These are phyloP conservation scores for Fusarium globosum DNA, from an alignment of 2,329 filamentous ascomycete genomes.

Conservation along the genomic window DNA sequence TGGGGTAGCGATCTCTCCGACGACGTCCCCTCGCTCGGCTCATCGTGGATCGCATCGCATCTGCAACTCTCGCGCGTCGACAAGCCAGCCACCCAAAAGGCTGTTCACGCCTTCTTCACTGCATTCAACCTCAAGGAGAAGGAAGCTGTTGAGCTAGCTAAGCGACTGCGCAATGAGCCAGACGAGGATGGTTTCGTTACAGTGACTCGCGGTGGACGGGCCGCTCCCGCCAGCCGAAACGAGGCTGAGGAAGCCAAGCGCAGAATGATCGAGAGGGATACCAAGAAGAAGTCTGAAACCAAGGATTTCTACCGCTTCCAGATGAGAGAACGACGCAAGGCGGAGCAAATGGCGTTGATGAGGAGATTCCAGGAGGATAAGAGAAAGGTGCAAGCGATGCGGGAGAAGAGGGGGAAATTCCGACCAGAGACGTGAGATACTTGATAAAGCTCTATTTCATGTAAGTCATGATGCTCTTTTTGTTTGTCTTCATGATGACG, in stretches of 20 bases:
- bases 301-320: constrained; percentile 89
- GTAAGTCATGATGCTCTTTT: constrained; percentile 22
- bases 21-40: constrained; percentile 68
- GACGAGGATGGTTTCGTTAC: constrained; percentile 97
- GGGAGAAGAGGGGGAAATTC: constrained; percentile 72
- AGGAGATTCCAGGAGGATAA: constrained; percentile 81
- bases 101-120: constrained; percentile 87
- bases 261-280: constrained; percentile 71
- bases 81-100: constrained; percentile 71
- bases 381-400: constrained; percentile 77
- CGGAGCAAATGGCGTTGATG: constrained; percentile 74
- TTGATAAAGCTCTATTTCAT: constrained; percentile 7
- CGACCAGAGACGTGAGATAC: constrained; percentile 58
- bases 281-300: constrained; percentile 70
- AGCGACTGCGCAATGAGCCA: constrained; percentile 77
- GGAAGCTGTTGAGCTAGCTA: constrained; percentile 70
- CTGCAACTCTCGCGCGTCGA: constrained; percentile 78
- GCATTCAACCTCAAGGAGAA: constrained; percentile 79
- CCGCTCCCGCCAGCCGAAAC: constrained; percentile 78
- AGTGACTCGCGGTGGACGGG: constrained; percentile 81
- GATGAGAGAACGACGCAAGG: constrained; percentile 80
- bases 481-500: constrained; percentile 57
- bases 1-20: constrained; percentile 75
- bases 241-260: constrained; percentile 72
- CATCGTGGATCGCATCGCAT: constrained; percentile 71